Conservation (phyloP, 164 flowering plant genomes). For the Berberis thunbergii region DNA sequence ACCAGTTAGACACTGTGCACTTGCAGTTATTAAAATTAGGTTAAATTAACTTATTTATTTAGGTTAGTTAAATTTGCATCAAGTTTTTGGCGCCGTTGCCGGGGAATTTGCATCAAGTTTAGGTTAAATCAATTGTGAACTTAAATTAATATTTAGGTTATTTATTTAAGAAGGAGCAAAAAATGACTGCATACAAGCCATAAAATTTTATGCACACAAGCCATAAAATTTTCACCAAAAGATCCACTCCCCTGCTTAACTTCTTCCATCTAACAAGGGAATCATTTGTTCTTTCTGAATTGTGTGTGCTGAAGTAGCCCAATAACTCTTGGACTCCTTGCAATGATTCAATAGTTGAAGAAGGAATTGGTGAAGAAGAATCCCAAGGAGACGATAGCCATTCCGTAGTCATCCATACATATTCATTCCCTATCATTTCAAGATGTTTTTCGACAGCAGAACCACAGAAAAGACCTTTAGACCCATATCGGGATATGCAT, state of each 20-base stretch:
- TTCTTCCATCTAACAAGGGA: slow-evolving; percentile 63
- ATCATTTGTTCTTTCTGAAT: slow-evolving; percentile 47
- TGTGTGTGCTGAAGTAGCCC: slow-evolving; percentile 65
- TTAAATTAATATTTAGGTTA: too few relatives aligned
- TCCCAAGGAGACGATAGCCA: slow-evolving; percentile 74
- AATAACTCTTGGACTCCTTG: slow-evolving; percentile 58
- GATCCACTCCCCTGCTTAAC: slow-evolving; percentile 31
- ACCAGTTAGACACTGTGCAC: too few relatives aligned
- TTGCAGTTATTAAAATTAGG: too few relatives aligned
- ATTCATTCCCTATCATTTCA: slow-evolving; percentile 74
- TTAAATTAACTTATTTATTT: too few relatives aligned
- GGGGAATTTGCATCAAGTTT: too few relatives aligned
- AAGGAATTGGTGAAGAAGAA: slow-evolving; percentile 33
- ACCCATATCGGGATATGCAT: slow-evolving; percentile 46
- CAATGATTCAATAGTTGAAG: slow-evolving; percentile 32
- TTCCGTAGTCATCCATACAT: slow-evolving; percentile 89
- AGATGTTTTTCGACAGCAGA: slow-evolving; percentile 43
- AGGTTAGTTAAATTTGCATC: too few relatives aligned
- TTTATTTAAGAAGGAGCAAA: too few relatives aligned
- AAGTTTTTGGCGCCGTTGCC: too few relatives aligned
- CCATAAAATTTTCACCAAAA: slow-evolving; percentile 54
- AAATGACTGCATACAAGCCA: slow-evolving; percentile 45
- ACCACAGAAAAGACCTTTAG: slow-evolving; percentile 30
- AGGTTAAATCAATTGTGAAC: too few relatives aligned
- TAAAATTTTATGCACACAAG: too few relatives aligned